A percentile compares a stretch with the other conserved stretches of the same genome.
phyloP scores from a whole-genome alignment of 192 early-diverging fungal genomes.

The Coemansia furcata region DNA sequence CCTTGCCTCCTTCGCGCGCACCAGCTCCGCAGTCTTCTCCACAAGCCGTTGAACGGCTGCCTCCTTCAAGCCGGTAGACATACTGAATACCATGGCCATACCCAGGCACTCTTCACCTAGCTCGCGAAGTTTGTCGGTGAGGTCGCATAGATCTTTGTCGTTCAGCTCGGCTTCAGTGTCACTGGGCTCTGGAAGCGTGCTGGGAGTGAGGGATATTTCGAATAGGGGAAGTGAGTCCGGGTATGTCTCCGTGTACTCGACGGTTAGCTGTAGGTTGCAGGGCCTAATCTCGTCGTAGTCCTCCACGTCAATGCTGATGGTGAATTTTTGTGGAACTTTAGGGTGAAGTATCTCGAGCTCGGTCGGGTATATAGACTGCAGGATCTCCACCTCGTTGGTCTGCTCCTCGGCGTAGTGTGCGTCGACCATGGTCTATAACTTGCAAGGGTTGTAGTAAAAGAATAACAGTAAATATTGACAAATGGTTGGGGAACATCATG shows the following conservation, averaged over 20 bases:
- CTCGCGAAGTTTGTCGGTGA: constrained; percentile 28
- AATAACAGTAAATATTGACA: background rate
- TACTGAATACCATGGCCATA: constrained; percentile 90
- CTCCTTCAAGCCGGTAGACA: constrained; percentile 78
- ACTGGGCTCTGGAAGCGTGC: constrained; percentile 24
- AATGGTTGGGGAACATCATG: background rate
- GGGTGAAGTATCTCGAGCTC: constrained; percentile 63
- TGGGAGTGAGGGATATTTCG: constrained; percentile 53
- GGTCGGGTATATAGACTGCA: constrained; percentile 79
- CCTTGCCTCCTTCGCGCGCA: constrained; percentile 51
- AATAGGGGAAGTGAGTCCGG: constrained; percentile 69
- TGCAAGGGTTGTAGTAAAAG: background rate
- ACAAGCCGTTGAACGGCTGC: constrained; percentile 59
- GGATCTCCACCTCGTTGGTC: constrained; percentile 73
- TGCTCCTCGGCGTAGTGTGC: constrained; percentile 77
- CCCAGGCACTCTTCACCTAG: constrained; percentile 71
- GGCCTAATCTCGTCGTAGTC: constrained; percentile 62
- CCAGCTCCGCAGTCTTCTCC: constrained; percentile 54
- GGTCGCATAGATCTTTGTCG: constrained; percentile 29
- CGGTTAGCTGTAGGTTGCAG: constrained; percentile 53
- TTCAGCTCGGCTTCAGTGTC: constrained; percentile 52
- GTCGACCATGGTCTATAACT: constrained; percentile 18
- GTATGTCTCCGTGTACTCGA: constrained; percentile 72
- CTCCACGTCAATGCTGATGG: constrained; percentile 59
- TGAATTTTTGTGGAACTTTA: constrained; percentile 55